phyloP scores from a whole-genome alignment of 2,329 filamentous ascomycete species.

The Nemania sp. region DNA sequence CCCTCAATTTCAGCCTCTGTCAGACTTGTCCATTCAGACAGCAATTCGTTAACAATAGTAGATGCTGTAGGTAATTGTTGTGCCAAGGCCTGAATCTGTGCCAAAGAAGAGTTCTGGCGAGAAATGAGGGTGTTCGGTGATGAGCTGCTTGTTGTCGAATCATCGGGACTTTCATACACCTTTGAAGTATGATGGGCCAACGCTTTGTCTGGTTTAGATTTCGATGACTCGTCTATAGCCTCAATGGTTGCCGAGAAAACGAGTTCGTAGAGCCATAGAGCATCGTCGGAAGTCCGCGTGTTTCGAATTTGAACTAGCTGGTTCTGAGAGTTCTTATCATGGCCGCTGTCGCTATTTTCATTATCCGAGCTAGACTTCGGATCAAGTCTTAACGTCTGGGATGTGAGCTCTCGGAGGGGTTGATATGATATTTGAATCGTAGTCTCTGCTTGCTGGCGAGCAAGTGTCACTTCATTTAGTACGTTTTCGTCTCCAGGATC shows the following conservation, averaged over 20 bases:
- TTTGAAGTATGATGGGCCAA: not conserved
- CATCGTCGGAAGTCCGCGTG: not conserved
- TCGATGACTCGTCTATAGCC: not conserved
- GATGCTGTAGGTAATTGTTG: not conserved
- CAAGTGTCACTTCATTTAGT: not conserved
- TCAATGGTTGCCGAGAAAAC: slow-evolving; percentile 13
- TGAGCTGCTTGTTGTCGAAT: not conserved
- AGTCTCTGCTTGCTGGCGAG: slow-evolving; percentile 18
- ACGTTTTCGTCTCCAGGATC: not conserved
- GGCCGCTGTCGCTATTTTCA: not conserved
- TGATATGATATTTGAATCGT: slow-evolving; percentile 15
- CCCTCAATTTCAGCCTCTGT: slow-evolving; percentile 26
- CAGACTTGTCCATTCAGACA: slow-evolving; percentile 29
- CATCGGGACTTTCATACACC: no score
- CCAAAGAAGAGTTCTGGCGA: not conserved
- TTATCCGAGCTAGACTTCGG: not conserved
- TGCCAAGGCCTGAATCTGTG: slow-evolving; percentile 2
- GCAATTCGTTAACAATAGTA: slow-evolving; percentile 20
- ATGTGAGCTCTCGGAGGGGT: slow-evolving; percentile 4
- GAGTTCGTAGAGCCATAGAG: slow-evolving; percentile 20
- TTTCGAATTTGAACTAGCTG: not conserved
- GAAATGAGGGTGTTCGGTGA: not conserved
- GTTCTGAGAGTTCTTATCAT: not conserved
- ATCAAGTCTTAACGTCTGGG: not conserved
- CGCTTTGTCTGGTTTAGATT: not conserved